Percentiles rank a stretch among this genome's conserved stretches.
phyloP scores from a whole-genome alignment of 352 stramenopile genomes.

The Phytophthora tubulina region DNA sequence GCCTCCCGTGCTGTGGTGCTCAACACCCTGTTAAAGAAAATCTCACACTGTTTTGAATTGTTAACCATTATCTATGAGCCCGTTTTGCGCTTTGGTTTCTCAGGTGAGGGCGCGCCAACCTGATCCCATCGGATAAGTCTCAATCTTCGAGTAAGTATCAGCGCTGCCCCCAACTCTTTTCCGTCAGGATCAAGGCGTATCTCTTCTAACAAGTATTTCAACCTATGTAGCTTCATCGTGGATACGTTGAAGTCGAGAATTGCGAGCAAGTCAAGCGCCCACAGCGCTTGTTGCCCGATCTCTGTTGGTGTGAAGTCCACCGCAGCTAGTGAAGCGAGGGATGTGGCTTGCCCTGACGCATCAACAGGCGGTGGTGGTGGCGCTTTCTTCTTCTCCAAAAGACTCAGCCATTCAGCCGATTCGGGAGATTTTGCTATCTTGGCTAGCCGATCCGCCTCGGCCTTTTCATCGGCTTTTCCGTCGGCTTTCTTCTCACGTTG shows the following conservation, averaged over 20 bases:
- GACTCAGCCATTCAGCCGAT: conserved; percentile 46
- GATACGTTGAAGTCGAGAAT: conserved; percentile 75
- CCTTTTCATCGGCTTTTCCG: conserved; percentile 50
- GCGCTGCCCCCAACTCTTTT: conserved; percentile 56
- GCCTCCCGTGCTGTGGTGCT: conserved; percentile 10
- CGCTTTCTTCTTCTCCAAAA: conserved; percentile 48
- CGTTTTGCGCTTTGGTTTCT: conserved; percentile 32
- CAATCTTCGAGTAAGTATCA: conserved; percentile 73
- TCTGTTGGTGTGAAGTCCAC: conserved; percentile 77
- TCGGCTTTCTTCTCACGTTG: conserved; percentile 56
- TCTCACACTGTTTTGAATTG: conserved; percentile 34
- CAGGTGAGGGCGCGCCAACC: conserved; percentile 43
- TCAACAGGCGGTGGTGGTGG: conserved; percentile 38
- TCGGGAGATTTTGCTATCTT: conserved; percentile 35
- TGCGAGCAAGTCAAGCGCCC: conserved; percentile 75
- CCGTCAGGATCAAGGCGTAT: conserved; percentile 71
- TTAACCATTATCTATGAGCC: conserved; percentile 26
- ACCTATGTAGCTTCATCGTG: conserved; percentile 74
- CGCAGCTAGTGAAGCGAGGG: conserved; percentile 52
- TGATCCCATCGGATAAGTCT: conserved; percentile 76
- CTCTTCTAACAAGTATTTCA: conserved; percentile 82
- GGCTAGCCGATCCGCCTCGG: conserved; percentile 43
- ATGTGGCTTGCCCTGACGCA: conserved; percentile 41
- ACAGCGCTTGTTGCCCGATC: conserved; percentile 74
- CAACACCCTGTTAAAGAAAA: conserved; percentile 27